These are phyloP conservation scores for Cordia subcordata DNA, from an alignment of 257 asterid genomes.

Conservation along the genomic window DNA sequence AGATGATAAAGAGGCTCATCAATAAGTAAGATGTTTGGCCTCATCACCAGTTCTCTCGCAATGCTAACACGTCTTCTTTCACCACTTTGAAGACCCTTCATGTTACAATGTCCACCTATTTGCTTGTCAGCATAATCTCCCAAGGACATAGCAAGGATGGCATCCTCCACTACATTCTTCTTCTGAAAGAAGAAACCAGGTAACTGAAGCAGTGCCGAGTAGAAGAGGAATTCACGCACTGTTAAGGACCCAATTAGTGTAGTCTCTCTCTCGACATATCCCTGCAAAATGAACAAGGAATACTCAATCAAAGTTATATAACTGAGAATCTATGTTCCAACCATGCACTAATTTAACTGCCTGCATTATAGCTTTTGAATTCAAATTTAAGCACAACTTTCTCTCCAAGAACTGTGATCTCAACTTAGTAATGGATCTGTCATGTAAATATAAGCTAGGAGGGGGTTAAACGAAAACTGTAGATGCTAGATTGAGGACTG, in stretches of 20 bases:
- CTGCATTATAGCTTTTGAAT: no score
- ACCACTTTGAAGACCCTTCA: slow-evolving; percentile 91
- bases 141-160: slow-evolving; percentile 85
- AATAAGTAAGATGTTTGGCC: slow-evolving; percentile 81
- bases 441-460: no score
- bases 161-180: slow-evolving; percentile 88
- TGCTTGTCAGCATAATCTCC: slow-evolving; percentile 90
- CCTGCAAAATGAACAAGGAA: slow-evolving; percentile 30
- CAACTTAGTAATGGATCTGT: no score
- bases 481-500: no score
- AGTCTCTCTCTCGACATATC: slow-evolving; percentile 88
- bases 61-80: slow-evolving; percentile 91
- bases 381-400: no score
- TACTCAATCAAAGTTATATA: no score
- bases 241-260: slow-evolving; percentile 89
- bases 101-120: slow-evolving; percentile 86
- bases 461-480: no score
- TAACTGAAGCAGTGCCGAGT: slow-evolving; percentile 95
- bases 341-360: no score
- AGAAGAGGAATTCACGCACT: slow-evolving; percentile 95
- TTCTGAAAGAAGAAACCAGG: slow-evolving; percentile 74
- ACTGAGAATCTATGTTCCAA: no score
- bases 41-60: slow-evolving; percentile 97
- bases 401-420: no score
- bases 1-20: slow-evolving; percentile 98